Evolutionary conservation across 2,329 filamentous ascomycete species (phyloP).

Genomic region (Magnaporthales sp.): DNA sequence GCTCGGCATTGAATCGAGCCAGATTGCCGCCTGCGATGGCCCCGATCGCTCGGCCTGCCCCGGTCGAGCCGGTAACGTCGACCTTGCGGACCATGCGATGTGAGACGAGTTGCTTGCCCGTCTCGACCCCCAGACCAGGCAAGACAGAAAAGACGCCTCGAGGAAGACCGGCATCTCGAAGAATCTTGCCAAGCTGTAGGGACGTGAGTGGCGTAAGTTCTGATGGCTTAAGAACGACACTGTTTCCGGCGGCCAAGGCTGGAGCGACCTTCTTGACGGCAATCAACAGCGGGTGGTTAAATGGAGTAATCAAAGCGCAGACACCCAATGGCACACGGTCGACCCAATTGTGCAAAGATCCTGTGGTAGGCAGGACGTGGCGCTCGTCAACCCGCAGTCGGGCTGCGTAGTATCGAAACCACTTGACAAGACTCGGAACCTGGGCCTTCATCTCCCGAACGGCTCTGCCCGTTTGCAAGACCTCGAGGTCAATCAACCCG

Average conservation of each 20-base stretch:
- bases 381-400: constrained; percentile 60
- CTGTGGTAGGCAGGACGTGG: constrained; percentile 54
- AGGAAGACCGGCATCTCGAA: constrained; percentile 61
- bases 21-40: constrained; percentile 57
- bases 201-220: constrained; percentile 54
- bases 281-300: constrained; percentile 50
- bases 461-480: constrained; percentile 58
- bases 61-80: constrained; percentile 67
- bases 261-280: constrained; percentile 53
- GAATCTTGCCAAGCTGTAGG: constrained; percentile 48
- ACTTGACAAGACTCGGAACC: constrained; percentile 54
- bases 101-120: constrained; percentile 43
- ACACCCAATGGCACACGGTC: constrained; percentile 49
- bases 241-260: constrained; percentile 50
- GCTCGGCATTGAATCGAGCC: constrained; percentile 61
- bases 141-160: constrained; percentile 60
- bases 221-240: constrained; percentile 52
- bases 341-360: constrained; percentile 49
- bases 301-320: constrained; percentile 47
- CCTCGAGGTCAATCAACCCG: constrained; percentile 53
- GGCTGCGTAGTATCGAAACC: constrained; percentile 65
- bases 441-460: constrained; percentile 64
- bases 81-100: constrained; percentile 53
- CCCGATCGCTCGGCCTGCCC: constrained; percentile 60
- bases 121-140: constrained; percentile 42